Conservation (phyloP, 2,329 filamentous ascomycete genomes). For the Akanthomyces lecanii region DNA sequence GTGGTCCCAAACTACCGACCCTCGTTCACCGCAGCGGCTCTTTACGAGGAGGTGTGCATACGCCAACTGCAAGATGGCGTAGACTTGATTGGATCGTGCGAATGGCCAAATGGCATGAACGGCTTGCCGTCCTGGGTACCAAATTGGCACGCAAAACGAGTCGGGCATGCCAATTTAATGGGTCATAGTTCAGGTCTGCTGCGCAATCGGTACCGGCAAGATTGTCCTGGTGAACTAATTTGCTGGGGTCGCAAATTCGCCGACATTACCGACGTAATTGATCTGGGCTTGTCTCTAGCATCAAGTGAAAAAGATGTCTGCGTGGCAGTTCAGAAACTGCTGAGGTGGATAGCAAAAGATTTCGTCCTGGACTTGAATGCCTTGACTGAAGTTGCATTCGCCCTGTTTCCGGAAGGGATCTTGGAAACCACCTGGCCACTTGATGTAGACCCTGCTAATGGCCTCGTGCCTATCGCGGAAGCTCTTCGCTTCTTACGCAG, state of each 20-base stretch:
- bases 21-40: neutral
- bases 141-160: neutral
- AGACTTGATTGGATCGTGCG: neutral
- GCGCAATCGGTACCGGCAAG: neutral
- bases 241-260: neutral
- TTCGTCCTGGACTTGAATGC: neutral
- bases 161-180: neutral
- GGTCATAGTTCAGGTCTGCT: neutral
- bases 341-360: neutral
- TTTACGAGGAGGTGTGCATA: neutral
- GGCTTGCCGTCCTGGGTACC: neutral
- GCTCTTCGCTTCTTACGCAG: neutral
- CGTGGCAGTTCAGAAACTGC: neutral
- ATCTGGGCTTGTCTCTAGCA: neutral
- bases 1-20: neutral
- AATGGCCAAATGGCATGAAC: neutral
- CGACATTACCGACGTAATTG: neutral
- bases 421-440: neutral
- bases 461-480: neutral
- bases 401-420: neutral
- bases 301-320: neutral
- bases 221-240: neutral
- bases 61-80: neutral
- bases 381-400: neutral
- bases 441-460: neutral